A percentile compares a stretch with the other conserved stretches of the same genome.
Conservation (phyloP, 495 filamentous ascomycete genomes). For the Penicillium bovifimosum region DNA sequence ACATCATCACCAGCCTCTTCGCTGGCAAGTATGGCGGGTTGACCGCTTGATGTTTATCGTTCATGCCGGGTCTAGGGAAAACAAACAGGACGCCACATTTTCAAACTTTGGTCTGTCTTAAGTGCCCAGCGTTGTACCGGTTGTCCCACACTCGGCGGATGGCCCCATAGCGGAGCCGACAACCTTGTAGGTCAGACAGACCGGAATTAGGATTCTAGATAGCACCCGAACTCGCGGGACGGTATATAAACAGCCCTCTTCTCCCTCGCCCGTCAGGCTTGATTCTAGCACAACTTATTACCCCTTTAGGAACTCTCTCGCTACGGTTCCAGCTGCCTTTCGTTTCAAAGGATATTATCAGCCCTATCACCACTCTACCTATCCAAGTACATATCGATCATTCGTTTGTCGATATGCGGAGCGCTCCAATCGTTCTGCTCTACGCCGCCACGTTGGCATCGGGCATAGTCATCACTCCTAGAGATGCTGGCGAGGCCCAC, state of each 20-base stretch:
- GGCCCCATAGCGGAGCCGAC: background rate
- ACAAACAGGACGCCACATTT: conserved; percentile 3
- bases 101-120: conserved; percentile 3
- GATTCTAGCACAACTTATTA: background rate
- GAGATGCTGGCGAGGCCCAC: conserved; percentile 8
- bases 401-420: conserved; percentile 19
- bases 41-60: background rate
- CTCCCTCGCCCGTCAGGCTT: background rate
- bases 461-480: conserved; percentile 12
- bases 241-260: background rate
- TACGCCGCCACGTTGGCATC: conserved; percentile 19
- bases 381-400: background rate
- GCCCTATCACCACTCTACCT: background rate
- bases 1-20: conserved; percentile 11
- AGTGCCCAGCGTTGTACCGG: conserved; percentile 9
- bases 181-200: background rate
- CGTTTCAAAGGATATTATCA: conserved; percentile 6
- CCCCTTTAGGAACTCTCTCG: conserved; percentile 23
- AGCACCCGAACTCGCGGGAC: background rate
- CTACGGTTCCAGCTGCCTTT: conserved; percentile 22
- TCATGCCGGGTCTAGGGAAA: conserved; percentile 4
- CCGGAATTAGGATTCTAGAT: background rate
- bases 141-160: conserved; percentile 6
- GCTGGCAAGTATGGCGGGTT: conserved; percentile 6
- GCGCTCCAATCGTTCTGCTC: conserved; percentile 16